Conservation (phyloP, 106 monocot genomes). For the Cymbidium sinense region DNA sequence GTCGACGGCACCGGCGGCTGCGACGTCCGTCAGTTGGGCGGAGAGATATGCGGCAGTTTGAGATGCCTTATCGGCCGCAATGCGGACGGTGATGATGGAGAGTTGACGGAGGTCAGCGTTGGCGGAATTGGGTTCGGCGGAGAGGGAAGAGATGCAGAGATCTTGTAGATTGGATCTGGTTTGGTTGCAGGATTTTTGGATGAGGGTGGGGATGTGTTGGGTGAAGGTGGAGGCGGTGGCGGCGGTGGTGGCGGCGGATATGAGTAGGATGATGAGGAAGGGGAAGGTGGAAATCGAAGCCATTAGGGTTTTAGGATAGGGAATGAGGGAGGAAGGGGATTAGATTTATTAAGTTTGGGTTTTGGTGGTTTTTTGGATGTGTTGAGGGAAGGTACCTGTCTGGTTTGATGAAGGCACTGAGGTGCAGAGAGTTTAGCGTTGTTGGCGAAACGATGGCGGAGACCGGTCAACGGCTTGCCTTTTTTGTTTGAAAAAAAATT, state of each 20-base stretch:
- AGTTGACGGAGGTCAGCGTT: background rate
- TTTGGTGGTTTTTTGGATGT: no score
- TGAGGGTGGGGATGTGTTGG: background rate
- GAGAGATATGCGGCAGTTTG: background rate
- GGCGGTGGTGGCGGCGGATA: background rate
- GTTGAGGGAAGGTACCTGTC: no score
- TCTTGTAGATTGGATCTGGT: background rate
- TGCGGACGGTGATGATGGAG: background rate
- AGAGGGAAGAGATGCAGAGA: constrained; percentile 5
- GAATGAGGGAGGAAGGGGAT: background rate
- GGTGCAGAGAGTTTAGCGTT: background rate
- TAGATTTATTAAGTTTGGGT: no score
- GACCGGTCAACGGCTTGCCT: no score
- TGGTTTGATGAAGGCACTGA: background rate
- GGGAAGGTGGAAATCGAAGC: background rate
- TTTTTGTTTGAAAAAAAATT: no score
- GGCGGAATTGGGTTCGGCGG: background rate
- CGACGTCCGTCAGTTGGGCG: background rate
- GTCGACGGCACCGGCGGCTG: no score
- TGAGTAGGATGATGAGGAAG: background rate
- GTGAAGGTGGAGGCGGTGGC: background rate
- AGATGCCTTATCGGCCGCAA: background rate
- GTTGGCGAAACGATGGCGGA: background rate
- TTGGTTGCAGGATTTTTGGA: background rate
- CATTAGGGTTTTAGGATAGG: background rate